These are phyloP conservation scores for Entomortierella chlamydospora DNA, from an alignment of 192 early-diverging fungal genomes.

Conservation along the genomic window DNA sequence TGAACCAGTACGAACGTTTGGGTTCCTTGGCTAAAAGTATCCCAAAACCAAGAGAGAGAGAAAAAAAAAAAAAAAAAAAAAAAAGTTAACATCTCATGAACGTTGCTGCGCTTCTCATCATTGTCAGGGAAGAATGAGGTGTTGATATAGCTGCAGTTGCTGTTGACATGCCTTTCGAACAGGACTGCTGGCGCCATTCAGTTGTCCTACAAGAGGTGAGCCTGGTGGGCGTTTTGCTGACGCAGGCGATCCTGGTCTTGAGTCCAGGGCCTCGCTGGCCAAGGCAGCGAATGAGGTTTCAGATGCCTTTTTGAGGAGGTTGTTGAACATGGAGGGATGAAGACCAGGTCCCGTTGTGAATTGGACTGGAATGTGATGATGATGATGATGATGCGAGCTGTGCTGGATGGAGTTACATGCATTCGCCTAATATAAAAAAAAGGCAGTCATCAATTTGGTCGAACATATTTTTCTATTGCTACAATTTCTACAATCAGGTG, in stretches of 20 bases:
- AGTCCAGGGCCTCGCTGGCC: conserved; percentile 52
- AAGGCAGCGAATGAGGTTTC: conserved; percentile 49
- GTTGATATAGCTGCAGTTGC: not conserved
- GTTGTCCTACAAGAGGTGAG: conserved; percentile 30
- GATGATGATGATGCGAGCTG: not conserved
- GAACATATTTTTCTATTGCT: too few relatives aligned
- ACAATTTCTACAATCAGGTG: too few relatives aligned
- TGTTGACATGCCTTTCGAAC: conserved; percentile 37
- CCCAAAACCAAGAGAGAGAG: not conserved
- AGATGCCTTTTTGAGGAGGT: conserved; percentile 54
- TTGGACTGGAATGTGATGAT: not conserved
- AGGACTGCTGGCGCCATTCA: conserved; percentile 12
- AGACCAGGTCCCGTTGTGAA: not conserved
- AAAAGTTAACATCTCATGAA: not conserved
- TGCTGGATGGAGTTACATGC: not conserved
- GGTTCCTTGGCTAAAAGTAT: conserved; percentile 31
- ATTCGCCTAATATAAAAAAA: not conserved
- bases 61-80: not conserved
- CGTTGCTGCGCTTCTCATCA: not conserved
- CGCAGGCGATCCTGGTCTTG: conserved; percentile 50
- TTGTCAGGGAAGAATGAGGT: not conserved
- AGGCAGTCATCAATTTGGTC: not conserved
- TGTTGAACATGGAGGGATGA: conserved; percentile 43
- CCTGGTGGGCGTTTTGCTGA: conserved; percentile 24
- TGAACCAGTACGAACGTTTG: conserved; percentile 4